phyloP scores from a whole-genome alignment of 2,329 filamentous ascomycete genomes.

The Claviceps paspali region DNA sequence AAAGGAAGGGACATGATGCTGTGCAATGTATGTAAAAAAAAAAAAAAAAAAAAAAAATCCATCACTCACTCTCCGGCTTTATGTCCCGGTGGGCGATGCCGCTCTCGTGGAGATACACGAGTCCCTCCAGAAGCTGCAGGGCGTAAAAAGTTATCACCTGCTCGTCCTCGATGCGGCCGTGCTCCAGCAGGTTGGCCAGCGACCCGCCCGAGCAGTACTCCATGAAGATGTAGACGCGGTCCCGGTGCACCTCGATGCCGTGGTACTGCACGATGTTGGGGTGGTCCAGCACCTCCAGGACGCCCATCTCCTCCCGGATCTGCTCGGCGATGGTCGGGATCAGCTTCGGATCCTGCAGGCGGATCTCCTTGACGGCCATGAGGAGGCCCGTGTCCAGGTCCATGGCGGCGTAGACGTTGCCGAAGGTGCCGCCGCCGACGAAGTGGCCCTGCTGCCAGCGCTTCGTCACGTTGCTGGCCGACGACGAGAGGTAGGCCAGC shows the following conservation, averaged over 20 bases:
- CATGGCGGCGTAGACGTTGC: conserved; percentile 93
- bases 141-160: conserved; percentile 96
- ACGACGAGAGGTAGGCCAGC: conserved; percentile 82
- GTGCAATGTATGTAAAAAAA: too few relatives aligned
- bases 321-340: conserved; percentile 89
- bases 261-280: conserved; percentile 97
- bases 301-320: conserved; percentile 93
- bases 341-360: conserved; percentile 87
- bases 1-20: too few relatives aligned
- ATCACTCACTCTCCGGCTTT: conserved; percentile 95
- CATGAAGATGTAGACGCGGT: conserved; percentile 99
- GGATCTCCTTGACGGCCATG: conserved; percentile 98
- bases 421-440: conserved; percentile 91
- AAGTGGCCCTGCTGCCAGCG: conserved; percentile 99
- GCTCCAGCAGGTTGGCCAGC: conserved; percentile 75
- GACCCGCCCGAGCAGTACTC: conserved; percentile 96
- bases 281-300: conserved; percentile 88
- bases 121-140: conserved; percentile 80
- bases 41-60: background rate
- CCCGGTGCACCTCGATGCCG: conserved; percentile 92
- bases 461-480: conserved; percentile 85
- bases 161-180: conserved; percentile 94
- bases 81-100: conserved; percentile 93
- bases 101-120: conserved; percentile 84
- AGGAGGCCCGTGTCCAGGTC: conserved; percentile 90